phyloP scores from a whole-genome alignment of 2,329 filamentous ascomycete genomes.

The Phyllosticta paracitricarpa region DNA sequence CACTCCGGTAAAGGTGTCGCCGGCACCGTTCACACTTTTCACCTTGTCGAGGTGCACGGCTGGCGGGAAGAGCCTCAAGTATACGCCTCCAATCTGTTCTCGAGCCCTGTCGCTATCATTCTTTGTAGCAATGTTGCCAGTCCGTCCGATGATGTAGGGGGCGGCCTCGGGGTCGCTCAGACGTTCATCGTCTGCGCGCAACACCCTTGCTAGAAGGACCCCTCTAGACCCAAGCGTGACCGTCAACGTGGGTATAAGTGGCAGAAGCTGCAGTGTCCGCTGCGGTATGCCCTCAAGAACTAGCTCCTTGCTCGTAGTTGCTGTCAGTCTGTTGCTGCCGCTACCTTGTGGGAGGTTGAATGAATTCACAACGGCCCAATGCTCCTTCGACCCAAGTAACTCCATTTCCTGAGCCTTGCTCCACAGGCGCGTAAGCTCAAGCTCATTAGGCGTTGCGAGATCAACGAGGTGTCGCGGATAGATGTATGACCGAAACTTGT shows the following conservation, averaged over 20 bases:
- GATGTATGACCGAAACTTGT: no score
- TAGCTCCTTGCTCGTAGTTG: conserved; percentile 55
- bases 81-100: conserved; percentile 60
- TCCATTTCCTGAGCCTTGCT: conserved; percentile 53
- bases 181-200: conserved; percentile 57
- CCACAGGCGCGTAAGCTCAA: conserved; percentile 76
- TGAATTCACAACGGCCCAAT: conserved; percentile 73
- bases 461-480: conserved; percentile 52
- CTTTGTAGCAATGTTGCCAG: neutral
- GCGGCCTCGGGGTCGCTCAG: conserved; percentile 53
- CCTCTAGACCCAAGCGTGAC: conserved; percentile 73
- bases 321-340: conserved; percentile 60
- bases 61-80: conserved; percentile 63
- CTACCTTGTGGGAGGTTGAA: conserved; percentile 62
- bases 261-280: conserved; percentile 72
- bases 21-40: conserved; percentile 86
- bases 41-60: conserved; percentile 52
- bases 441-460: conserved; percentile 70
- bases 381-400: conserved; percentile 58
- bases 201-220: conserved; percentile 63
- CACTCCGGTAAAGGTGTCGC: conserved; percentile 85
- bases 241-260: conserved; percentile 75
- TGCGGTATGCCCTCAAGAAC: conserved; percentile 76
- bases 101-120: conserved; percentile 38
- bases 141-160: conserved; percentile 53